A percentile compares a stretch with the other conserved stretches of the same genome.
Conservation (phyloP, 768 basidiomycete genomes). For the Saitozyma sp. region DNA sequence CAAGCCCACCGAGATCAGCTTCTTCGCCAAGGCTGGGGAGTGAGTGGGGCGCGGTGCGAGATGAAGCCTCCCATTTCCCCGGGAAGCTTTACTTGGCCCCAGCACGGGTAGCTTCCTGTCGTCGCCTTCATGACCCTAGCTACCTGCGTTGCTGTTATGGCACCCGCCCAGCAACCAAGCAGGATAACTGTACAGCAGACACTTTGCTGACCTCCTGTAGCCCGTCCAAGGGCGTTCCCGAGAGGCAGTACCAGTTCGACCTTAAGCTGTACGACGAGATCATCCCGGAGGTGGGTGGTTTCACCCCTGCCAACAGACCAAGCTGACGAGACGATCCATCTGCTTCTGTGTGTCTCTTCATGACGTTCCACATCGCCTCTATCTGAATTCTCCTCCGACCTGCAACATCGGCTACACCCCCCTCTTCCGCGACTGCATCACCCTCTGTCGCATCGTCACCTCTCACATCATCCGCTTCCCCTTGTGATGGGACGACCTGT, state of each 20-base stretch:
- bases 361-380: too few relatives aligned
- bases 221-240: conserved; percentile 54
- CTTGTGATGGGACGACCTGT: too few relatives aligned
- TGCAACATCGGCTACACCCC: not conserved
- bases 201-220: conserved; percentile 28
- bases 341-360: too few relatives aligned
- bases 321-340: too few relatives aligned
- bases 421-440: too few relatives aligned
- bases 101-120: not conserved
- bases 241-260: conserved; percentile 70
- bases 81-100: not conserved
- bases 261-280: conserved; percentile 76
- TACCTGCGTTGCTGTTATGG: too few relatives aligned
- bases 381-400: not conserved
- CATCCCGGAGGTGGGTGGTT: conserved; percentile 64
- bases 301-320: not conserved
- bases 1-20: conserved; percentile 50
- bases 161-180: not conserved
- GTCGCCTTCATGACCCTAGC: too few relatives aligned
- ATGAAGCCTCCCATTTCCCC: not conserved
- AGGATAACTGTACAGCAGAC: not conserved
- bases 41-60: conserved; percentile 20
- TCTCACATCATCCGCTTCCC: too few relatives aligned
- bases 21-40: conserved; percentile 53
- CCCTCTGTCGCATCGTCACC: too few relatives aligned